Base-by-base conservation (phyloP, 1,139 yeast genomes). In the Kodamaea arcana region DNA sequence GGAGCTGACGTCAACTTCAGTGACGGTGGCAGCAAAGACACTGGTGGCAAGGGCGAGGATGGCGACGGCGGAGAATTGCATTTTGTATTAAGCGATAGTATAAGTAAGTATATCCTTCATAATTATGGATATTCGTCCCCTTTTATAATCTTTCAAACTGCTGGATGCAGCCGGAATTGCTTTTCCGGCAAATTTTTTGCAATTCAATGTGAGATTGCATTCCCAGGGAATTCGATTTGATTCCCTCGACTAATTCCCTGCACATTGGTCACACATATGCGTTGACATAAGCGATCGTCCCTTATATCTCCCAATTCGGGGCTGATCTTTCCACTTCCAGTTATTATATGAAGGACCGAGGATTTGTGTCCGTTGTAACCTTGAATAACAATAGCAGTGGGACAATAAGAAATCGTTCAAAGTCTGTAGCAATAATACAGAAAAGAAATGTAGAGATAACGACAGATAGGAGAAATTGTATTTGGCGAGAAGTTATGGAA, bases 21-120 rank as follows among this genome's bases (percentile, higher is more conserved):
- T 50, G 24, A 30, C 41, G 41, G 46, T 43, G 38, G 44, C 42
- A 33, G 54, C 54, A 33, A 47, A 37, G 40, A 47, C 58, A 35
- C 48, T 42, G 41, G 57, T 55, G 37, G 47, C 56, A 39, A 48
- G 48, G 42, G 54, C 58, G 51, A 48, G 29, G 46, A 45, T 39
- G 29, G 51, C 45, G 49, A 45, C 48, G 35, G 48, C 44, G 44
- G 55, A 41, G 56, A 52, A 52, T 46, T 53, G 58, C 61, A 54
- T 52, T 45, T 30, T 48, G 36, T 23, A 36, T 29, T 45, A 45
- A 52, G 47, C 60, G 61, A 54, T 45, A 44, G 60, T 52, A 52
- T 46, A 39, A 41, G 49, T 45, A 44, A 34, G 35, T 32, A 36
- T 43, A 47, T 43, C n/a, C n/a, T n/a, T n/a, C n/a, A n/a, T n/a